Base-by-base conservation (phyloP, 179 eudicot species). In the Gypsophila paniculata region DNA sequence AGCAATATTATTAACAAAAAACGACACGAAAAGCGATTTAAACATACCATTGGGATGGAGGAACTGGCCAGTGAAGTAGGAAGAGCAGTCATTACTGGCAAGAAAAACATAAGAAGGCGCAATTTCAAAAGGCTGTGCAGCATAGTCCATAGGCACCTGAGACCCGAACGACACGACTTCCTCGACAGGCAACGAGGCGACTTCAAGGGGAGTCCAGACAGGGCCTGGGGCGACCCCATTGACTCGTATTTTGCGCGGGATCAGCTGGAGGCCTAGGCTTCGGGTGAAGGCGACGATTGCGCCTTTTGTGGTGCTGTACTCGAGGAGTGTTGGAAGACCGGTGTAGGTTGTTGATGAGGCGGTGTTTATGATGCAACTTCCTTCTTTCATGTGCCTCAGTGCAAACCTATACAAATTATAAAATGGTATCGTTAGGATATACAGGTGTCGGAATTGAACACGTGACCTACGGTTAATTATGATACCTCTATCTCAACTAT, bases 181-280 rank as follows among this genome's bases (percentile, higher is more conserved):
- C 0, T 88, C 85, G 22, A 82, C 82, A 0, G 68, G 77, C 36
- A 89, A 83, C 0, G 96, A 86, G 7, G 91, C 83, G 0, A 89
- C 87, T 12, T 83, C 84, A 38, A 89, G 73, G 0, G 97, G 97
- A 4, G 98, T 93, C 96, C 97, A 91, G 3, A 89, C 76, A 0
- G 97, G 96, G 0, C 96, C 98, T 0, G 98, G 97, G 9, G 98
- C 96, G 0, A 93, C 91, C 3, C 88, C 97, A 22, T 91, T 93
- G 25, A 89, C 94, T 4, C 97, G 83, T 12, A 91, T 89, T 2
- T 90, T 88, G 68, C 72, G 83, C 17, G 71, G 67, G 12, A 83
- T 87, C 1, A 93, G 86, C 78, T 93, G 90, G 7, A 89, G 86
- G 0, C 91, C 89, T 0, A 93, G 83, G 0, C 87, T 90, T 39